These are phyloP conservation scores for Tetracladium marchalianum DNA, from an alignment of 495 filamentous ascomycete genomes.

Conservation along the genomic window DNA sequence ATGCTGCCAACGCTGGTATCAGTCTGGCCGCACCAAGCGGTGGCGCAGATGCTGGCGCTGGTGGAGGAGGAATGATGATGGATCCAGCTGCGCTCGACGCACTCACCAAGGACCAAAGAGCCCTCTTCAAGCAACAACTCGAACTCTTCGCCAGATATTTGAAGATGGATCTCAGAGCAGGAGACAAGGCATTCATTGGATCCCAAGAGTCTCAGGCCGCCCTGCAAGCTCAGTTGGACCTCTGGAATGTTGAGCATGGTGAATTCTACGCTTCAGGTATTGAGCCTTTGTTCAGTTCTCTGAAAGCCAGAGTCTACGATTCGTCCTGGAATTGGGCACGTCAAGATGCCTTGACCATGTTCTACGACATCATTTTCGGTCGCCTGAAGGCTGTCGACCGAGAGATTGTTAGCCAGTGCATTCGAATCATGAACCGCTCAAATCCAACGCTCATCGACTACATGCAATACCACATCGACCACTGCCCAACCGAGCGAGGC, in stretches of 20 bases:
- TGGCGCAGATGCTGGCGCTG: conserved; percentile 61
- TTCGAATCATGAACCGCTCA: conserved; percentile 97
- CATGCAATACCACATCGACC: conserved; percentile 99
- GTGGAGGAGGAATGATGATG: conserved; percentile 89
- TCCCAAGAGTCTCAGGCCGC: conserved; percentile 76
- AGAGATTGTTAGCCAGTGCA: conserved; percentile 97
- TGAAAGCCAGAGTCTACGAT: conserved; percentile 95
- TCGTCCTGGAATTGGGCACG: conserved; percentile 99
- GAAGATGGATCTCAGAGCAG: conserved; percentile 90
- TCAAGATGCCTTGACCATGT: conserved; percentile 96
- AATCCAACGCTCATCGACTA: conserved; percentile 93
- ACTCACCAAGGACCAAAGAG: conserved; percentile 88
- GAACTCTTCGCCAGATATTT: conserved; percentile 92
- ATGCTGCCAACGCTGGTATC: conserved; percentile 77
- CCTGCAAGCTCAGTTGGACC: conserved; percentile 83
- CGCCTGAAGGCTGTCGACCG: conserved; percentile 86
- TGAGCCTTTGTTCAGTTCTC: conserved; percentile 80
- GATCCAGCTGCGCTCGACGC: conserved; percentile 95
- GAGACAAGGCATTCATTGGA: conserved; percentile 82
- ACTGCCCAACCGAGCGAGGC: conserved; percentile 91
- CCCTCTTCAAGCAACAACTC: conserved; percentile 93
- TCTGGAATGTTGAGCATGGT: conserved; percentile 92
- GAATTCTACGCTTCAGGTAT: conserved; percentile 94
- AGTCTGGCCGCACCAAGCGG: conserved; percentile 68
- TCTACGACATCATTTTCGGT: conserved; percentile 98